Percentiles rank a stretch among this genome's conserved stretches.
Evolutionary conservation across 495 filamentous ascomycete species (phyloP).

Genomic region (Trichoderma gamsii): DNA sequence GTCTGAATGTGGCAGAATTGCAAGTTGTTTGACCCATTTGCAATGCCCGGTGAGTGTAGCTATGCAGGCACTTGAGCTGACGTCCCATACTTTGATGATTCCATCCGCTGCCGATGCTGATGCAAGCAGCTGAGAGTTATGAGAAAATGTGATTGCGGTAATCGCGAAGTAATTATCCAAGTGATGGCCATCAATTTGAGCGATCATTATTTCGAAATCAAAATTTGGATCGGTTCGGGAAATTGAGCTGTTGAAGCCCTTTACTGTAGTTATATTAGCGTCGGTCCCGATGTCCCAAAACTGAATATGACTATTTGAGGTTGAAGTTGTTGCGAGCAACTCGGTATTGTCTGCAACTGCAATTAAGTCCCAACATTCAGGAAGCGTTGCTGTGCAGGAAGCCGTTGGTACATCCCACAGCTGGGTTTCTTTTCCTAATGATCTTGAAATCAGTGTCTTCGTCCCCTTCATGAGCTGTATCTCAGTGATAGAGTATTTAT

Average conservation of each 20-base stretch:
- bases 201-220: background rate
- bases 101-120: background rate
- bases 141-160: background rate
- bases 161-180: background rate
- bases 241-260: background rate
- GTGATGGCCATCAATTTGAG: background rate
- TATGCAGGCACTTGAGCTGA: background rate
- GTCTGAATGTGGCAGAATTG: background rate
- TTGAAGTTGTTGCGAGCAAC: background rate
- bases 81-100: background rate
- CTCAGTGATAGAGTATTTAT: background rate
- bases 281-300: background rate
- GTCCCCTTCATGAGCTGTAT: background rate
- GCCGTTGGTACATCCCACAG: background rate
- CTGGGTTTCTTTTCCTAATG: background rate
- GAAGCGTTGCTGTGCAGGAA: background rate
- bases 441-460: background rate
- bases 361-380: background rate
- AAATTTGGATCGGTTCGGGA: background rate
- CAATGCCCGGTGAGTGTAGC: background rate
- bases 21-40: background rate
- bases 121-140: background rate
- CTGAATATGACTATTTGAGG: background rate
- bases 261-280: background rate
- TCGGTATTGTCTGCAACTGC: background rate